Evolutionary conservation across 2,329 filamentous ascomycete genomes (phyloP).

Genomic region (Podosphaera leucotricha): DNA sequence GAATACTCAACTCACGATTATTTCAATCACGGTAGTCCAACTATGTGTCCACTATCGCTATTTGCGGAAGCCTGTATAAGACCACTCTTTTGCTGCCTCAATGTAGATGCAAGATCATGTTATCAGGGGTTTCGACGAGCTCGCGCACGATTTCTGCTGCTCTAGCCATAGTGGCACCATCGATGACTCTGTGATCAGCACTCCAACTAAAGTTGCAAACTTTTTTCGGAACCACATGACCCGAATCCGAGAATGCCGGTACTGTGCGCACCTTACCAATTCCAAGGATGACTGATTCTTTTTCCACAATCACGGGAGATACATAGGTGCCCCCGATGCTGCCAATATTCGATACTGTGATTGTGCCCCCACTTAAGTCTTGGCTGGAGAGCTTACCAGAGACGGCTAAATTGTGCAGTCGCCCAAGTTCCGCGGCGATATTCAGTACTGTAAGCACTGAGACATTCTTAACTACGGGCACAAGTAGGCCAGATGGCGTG

Average conservation of each 20-base stretch:
- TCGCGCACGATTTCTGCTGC: slow-evolving; percentile 61
- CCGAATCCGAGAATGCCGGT: slow-evolving; percentile 44
- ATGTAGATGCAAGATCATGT: slow-evolving; percentile 63
- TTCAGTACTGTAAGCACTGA: slow-evolving; percentile 50
- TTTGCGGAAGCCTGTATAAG: not conserved
- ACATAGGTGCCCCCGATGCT: slow-evolving; percentile 86
- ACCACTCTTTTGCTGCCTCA: slow-evolving; percentile 19
- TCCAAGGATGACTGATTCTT: slow-evolving; percentile 78
- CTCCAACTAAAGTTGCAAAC: slow-evolving; percentile 89
- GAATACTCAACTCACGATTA: no score
- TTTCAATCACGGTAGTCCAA: not conserved
- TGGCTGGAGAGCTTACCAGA: slow-evolving; percentile 49
- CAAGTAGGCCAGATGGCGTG: slow-evolving; percentile 65
- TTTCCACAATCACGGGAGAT: slow-evolving; percentile 71
- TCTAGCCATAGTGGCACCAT: slow-evolving; percentile 82
- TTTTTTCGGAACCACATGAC: slow-evolving; percentile 44
- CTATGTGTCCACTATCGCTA: not conserved
- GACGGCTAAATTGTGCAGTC: slow-evolving; percentile 49
- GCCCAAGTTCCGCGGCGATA: slow-evolving; percentile 52
- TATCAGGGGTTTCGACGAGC: slow-evolving; percentile 64
- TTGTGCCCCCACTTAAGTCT: slow-evolving; percentile 69
- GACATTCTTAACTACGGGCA: slow-evolving; percentile 78
- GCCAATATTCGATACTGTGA: slow-evolving; percentile 92
- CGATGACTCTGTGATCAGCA: slow-evolving; percentile 80
- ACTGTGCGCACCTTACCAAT: slow-evolving; percentile 60